These are phyloP conservation scores for Asterionellopsis glacialis DNA, from an alignment of 108 stramenopile genomes.

Conservation along the genomic window DNA sequence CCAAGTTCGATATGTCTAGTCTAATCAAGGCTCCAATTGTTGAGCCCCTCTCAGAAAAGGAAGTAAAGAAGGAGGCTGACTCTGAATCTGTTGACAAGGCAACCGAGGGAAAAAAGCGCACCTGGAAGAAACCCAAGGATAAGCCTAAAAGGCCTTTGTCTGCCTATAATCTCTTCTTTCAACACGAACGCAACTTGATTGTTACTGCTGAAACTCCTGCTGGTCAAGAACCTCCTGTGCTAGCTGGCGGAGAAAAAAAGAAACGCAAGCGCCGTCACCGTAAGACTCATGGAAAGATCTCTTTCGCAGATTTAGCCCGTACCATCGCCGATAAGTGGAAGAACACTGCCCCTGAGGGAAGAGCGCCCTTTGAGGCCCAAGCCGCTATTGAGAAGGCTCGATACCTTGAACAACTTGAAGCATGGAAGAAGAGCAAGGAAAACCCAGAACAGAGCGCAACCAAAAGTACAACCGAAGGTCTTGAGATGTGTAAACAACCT, in stretches of 20 bases:
- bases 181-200: conserved; percentile 1
- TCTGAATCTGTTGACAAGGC: not conserved
- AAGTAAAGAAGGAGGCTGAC: too few relatives aligned
- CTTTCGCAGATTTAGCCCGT: conserved; percentile 68
- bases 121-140: conserved; percentile 14
- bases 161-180: conserved; percentile 20
- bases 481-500: too few relatives aligned
- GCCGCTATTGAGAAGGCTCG: conserved; percentile 36
- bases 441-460: not conserved
- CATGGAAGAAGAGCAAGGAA: conserved; percentile 32
- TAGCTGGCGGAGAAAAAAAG: too few relatives aligned
- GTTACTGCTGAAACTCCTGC: not conserved
- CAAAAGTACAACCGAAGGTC: too few relatives aligned
- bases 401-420: conserved; percentile 31
- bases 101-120: not conserved
- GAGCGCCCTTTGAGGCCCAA: conserved; percentile 31
- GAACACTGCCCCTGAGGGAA: conserved; percentile 18
- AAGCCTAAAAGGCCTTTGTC: conserved; percentile 14
- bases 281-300: conserved; percentile 79
- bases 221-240: too few relatives aligned
- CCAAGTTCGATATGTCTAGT: too few relatives aligned
- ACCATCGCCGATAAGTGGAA: conserved; percentile 63
- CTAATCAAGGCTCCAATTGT: too few relatives aligned
- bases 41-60: too few relatives aligned
- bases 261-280: conserved; percentile 34